Base-by-base conservation (phyloP, 768 basidiomycete species). In the Tulasnella sp. region DNA sequence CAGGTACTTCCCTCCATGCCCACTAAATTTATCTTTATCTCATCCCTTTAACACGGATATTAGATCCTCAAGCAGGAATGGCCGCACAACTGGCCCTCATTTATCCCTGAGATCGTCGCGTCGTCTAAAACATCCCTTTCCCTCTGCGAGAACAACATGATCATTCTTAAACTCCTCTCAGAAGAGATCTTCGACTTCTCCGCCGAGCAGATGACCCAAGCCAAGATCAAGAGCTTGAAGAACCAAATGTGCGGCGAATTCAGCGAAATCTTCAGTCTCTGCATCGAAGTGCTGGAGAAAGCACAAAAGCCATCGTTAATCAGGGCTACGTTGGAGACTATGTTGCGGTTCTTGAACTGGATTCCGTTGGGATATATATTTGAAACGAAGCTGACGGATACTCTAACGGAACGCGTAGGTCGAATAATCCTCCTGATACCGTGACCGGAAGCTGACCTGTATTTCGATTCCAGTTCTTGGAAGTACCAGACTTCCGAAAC, bases 71-170 rank as follows among this genome's bases (percentile, higher is more conserved):
- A 98, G 74, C 96, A 98, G 76, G 96, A 97, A 71, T 99, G 96
- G 96, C 95, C 95, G 24, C 90, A 96, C 70, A 93, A 96, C 68
- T 99, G 96, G 96, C 94, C 95, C 30, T 88, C 81, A 21, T 98
- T 97, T 76, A 96, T 97, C 67, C 84, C 88, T 10, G 94, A 98
- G 72, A 88, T 98, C 48, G 93, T 98, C 61, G 86, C 93, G 66
- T 96, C 95, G 7, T 98, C 95, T 45, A 95, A 95, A 73, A 91
- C 90, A 44, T 97, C 93, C 70, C 81, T 97, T 42, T 85, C 89
- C 1, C 80, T 98, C 29, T 98, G 96, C 79, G 96, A 99, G 75
- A 99, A 99, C 79, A 99, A 99, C 75, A 99, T 99, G 96, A 81
- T 92, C 71, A 98, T 99, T 70, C 79, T 98, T 66, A 89, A 90